Base-by-base conservation (phyloP, 208 protist genomes). In the Leishmania braziliensis region DNA sequence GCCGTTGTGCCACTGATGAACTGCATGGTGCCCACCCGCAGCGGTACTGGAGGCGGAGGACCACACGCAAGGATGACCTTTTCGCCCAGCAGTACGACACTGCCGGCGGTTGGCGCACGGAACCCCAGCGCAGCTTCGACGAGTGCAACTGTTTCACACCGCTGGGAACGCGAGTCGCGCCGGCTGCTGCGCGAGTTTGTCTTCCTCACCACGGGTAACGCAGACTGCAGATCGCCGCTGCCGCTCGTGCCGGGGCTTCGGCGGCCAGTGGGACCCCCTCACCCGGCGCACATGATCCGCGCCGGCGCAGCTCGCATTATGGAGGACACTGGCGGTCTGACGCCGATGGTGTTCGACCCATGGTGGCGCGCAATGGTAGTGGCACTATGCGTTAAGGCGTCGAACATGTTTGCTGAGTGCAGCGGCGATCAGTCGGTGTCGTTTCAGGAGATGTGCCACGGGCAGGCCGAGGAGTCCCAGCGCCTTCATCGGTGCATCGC, bases 341-440 rank as follows among this genome's bases (percentile, higher is more conserved):
- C 86, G 20, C 94, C 94, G 29, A 76, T 92, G n/a, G 94, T 92
- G 74, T 96, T 97, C 79, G 94, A 97, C 66, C 87, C 91, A 43
- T 97, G 95, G 93, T 97, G 95, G 93, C 91, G 93, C 62, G 90
- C 88, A 12, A 95, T 96, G 89, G 86, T 93, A 2, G 84, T 96
- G 48, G 95, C 95, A 4, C 91, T 97, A 46, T 91, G 91, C 33
- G 89, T 94, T 66, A 93, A 94, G 80, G 93, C 86, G 53, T 91
- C 91, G 78, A 93, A 89, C 66, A 89, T 97, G 46, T 86, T 95
- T 75, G 79, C 84, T 39, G 95, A 97, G 86, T 95, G 93, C 82
- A 88, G 81, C 82, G 60, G 86, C 53, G 68, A 77, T 18, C 82
- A 88, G 33, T 79, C 88, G 26, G 75, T 71, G 50, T 66, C 75